These are phyloP conservation scores for Casuarina cunninghamiana DNA, from an alignment of 306 rosid species.

Conservation along the genomic window DNA sequence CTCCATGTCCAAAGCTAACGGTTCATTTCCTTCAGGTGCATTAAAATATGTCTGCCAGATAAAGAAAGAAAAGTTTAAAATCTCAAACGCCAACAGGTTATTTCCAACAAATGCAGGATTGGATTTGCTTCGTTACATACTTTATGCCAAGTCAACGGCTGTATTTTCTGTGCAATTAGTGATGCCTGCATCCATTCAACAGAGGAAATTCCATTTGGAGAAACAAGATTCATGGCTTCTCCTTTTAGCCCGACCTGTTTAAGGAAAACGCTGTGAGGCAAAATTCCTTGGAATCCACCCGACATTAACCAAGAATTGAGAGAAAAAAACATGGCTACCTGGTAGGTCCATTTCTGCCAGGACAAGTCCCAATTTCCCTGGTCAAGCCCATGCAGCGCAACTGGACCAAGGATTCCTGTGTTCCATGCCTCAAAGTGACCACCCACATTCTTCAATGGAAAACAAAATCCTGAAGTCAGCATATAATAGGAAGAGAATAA, in stretches of 20 bases:
- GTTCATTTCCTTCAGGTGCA: conserved; percentile 89
- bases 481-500: not conserved
- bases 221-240: conserved; percentile 88
- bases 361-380: conserved; percentile 92
- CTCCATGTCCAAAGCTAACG: conserved; percentile 90
- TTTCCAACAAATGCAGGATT: conserved; percentile 13
- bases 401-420: conserved; percentile 98
- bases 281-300: conserved; percentile 17
- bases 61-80: conserved; percentile 19
- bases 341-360: conserved; percentile 96
- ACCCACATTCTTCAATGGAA: conserved; percentile 73
- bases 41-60: conserved; percentile 65
- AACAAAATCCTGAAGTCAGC: conserved; percentile 19
- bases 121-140: conserved; percentile 35
- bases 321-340: conserved; percentile 50
- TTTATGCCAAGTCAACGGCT: conserved; percentile 99
- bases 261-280: conserved; percentile 17
- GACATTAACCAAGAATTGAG: conserved; percentile 3
- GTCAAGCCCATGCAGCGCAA: conserved; percentile 88
- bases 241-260: conserved; percentile 94
- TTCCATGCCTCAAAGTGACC: conserved; percentile 93
- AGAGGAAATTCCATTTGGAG: conserved; percentile 70
- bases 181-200: conserved; percentile 85
- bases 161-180: conserved; percentile 57
- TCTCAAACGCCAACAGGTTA: conserved; percentile 6